A percentile compares a stretch with the other conserved stretches of the same genome.
Evolutionary conservation across 257 asterid species (phyloP).

Genomic region (Salvia splendens): DNA sequence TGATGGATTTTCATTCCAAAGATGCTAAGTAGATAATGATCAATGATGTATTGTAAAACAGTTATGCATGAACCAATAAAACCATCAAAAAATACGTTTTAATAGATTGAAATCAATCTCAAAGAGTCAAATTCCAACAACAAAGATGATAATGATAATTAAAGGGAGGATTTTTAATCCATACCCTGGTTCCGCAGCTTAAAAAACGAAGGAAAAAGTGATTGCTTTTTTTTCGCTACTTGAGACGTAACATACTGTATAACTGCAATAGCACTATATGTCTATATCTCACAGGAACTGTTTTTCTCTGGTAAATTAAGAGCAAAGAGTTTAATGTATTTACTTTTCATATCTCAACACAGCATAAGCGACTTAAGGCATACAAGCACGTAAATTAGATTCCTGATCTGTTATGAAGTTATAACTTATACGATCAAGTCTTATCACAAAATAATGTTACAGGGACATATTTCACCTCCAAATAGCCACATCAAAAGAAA

Average conservation of each 20-base stretch:
- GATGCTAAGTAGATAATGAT: not conserved
- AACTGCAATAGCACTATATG: too few relatives aligned
- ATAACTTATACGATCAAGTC: not conserved
- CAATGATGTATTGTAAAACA: not conserved
- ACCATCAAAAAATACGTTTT: not conserved
- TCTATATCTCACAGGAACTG: too few relatives aligned
- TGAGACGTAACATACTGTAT: too few relatives aligned
- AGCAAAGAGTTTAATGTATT: too few relatives aligned
- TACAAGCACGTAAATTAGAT: constrained; percentile 11
- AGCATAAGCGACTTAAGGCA: not conserved
- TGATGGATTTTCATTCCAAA: not conserved
- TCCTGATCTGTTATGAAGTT: not conserved
- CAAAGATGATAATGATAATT: not conserved
- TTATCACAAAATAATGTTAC: not conserved
- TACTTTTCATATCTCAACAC: too few relatives aligned
- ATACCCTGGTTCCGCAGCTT: too few relatives aligned
- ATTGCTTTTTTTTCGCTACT: not conserved
- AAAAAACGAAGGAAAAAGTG: not conserved
- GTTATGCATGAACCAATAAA: not conserved
- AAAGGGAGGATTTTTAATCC: not conserved
- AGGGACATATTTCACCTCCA: constrained; percentile 16
- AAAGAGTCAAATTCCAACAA: not conserved
- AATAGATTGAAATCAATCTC: not conserved
- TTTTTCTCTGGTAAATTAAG: too few relatives aligned
- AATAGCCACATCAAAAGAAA: not conserved